phyloP scores from a whole-genome alignment of 495 filamentous ascomycete genomes.

The Darksidea phi region DNA sequence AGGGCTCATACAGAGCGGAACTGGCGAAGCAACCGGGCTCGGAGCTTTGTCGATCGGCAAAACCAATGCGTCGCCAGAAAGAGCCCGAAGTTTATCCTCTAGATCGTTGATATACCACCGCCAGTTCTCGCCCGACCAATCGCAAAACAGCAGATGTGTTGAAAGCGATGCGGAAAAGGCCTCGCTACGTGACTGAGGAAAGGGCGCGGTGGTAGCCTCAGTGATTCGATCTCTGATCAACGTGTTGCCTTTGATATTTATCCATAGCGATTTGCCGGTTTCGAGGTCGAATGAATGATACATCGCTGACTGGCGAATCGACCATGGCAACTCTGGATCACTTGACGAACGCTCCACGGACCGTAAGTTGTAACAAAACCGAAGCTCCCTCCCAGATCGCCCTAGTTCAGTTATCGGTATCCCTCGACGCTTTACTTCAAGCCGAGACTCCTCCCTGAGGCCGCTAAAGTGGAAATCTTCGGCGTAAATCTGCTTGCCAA shows the following conservation, averaged over 20 bases:
- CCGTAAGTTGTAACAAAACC: conserved; percentile 49
- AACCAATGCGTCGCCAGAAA: conserved; percentile 37
- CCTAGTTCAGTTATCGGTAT: conserved; percentile 41
- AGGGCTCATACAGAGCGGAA: not conserved
- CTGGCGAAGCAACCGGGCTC: not conserved
- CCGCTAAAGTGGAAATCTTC: conserved; percentile 42
- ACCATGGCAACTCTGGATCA: conserved; percentile 44
- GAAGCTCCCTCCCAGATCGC: conserved; percentile 45
- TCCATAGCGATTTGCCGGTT: conserved; percentile 43
- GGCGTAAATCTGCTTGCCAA: conserved; percentile 46
- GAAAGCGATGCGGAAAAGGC: conserved; percentile 41
- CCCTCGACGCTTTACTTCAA: conserved; percentile 24
- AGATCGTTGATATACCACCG: conserved; percentile 49
- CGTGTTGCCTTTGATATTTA: conserved; percentile 47
- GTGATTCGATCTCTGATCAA: conserved; percentile 44
- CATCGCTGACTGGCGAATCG: conserved; percentile 45
- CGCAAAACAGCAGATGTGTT: conserved; percentile 46
- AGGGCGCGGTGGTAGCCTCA: conserved; percentile 27
- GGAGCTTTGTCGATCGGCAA: conserved; percentile 31
- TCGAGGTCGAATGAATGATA: conserved; percentile 50
- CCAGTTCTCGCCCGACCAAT: conserved; percentile 52
- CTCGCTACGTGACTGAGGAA: not conserved
- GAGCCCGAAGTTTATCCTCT: conserved; percentile 40
- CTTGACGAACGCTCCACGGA: conserved; percentile 44
- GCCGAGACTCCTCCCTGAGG: conserved; percentile 31